Evolutionary conservation across 805 yeast genomes (phyloP), one percentile per base, ranked within the genome.

Genomic region (Hanseniaspora taiwanica): DNA sequence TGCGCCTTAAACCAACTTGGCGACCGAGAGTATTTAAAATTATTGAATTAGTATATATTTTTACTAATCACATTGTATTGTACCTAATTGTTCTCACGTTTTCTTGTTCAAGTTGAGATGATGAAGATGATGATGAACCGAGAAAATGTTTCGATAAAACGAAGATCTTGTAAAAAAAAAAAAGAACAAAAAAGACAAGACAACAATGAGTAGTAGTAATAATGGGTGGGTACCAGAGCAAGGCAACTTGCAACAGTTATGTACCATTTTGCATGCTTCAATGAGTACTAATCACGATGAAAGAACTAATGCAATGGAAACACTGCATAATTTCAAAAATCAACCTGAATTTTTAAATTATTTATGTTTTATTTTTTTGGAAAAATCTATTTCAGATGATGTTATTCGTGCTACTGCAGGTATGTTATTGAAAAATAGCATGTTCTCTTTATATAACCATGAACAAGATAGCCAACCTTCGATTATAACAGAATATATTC

Each of bases 321-420:
- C 87, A 2, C 67, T 87, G 39, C 72, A 71, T 16, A 73, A 70
- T 35, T 94, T 94, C 19, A 72, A 74, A 46, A 45, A 53, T 13
- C 83, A 81, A 51, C 78, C 84, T 1, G 93, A 86, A 56, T 73
- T 85, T 48, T 81, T 81, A 50, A 83, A 83, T 57, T 89, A 89
- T 58, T 64, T 89, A 21, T 68, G 83, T 27, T 74, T 73, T 51
- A 69, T 87, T 35, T 65, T 91, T 31, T 72, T 82, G 16, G 58
- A 60, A 31, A 16, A 18, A n/a, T 29, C 33, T 3, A 29, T 29
- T 29, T 18, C n/a, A 16, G 18, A 29, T 18, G 33, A 29, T 29
- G 33, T 29, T 8, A 29, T 29, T 29, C 33, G 33, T 29, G 78
- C 77, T 35, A 78, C 94, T 0, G 89, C 96, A 1, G 98, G 97